A percentile compares a stretch with the other conserved stretches of the same genome.
These are phyloP conservation scores for Triglochin maritima DNA, from an alignment of 106 monocot species.

Conservation along the genomic window DNA sequence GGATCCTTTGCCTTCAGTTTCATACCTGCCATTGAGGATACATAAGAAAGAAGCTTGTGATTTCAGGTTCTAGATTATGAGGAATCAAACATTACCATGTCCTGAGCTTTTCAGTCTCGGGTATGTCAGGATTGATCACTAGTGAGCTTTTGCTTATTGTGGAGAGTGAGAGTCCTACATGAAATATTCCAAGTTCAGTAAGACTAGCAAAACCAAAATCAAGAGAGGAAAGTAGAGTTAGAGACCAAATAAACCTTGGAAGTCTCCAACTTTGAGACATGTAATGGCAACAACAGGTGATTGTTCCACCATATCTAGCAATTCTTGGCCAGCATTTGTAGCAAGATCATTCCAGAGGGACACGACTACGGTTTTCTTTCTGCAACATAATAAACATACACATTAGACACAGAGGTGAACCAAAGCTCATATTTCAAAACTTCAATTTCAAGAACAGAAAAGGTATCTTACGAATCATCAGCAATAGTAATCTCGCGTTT, in stretches of 20 bases:
- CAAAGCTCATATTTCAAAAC: no score
- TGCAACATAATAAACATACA: constrained; percentile 4
- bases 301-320: constrained; percentile 62
- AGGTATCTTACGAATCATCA: constrained; percentile 72
- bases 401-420: no score
- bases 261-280: constrained; percentile 84
- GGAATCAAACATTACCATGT: constrained; percentile 38
- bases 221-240: background rate
- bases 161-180: constrained; percentile 67
- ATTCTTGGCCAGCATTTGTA: constrained; percentile 61
- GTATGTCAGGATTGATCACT: constrained; percentile 65
- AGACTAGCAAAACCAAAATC: background rate
- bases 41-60: background rate
- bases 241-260: constrained; percentile 48
- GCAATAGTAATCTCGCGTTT: constrained; percentile 89
- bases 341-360: constrained; percentile 92
- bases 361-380: constrained; percentile 64
- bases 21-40: constrained; percentile 38
- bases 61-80: background rate
- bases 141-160: constrained; percentile 64
- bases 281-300: constrained; percentile 75
- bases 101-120: constrained; percentile 65
- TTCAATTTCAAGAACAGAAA: background rate
- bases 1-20: constrained; percentile 53
- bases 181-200: background rate